phyloP scores from a whole-genome alignment of 345 rosid genomes.

The Capsella bursapastoris region DNA sequence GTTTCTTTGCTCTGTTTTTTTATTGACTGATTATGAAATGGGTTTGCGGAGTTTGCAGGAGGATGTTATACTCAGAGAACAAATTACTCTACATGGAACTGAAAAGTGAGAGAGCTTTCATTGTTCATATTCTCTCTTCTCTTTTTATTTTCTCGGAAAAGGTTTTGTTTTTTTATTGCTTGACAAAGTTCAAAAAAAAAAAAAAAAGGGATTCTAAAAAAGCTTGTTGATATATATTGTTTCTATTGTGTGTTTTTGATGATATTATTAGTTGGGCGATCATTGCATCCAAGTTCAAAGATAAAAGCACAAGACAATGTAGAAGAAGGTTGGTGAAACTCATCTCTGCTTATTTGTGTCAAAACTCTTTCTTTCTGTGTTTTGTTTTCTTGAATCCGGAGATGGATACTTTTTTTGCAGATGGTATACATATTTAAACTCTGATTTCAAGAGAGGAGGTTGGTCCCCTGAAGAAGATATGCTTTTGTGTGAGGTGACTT shows the following conservation, averaged over 20 bases:
- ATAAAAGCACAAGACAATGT: constrained; percentile 95
- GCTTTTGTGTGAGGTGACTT: constrained; percentile 84
- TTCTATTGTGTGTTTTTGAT: constrained; percentile 17
- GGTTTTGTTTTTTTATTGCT: not conserved
- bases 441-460: constrained; percentile 97
- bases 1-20: constrained; percentile 31
- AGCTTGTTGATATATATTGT: not conserved
- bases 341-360: not conserved
- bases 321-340: constrained; percentile 70
- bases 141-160: constrained; percentile 1
- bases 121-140: constrained; percentile 5
- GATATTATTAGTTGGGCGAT: constrained; percentile 80
- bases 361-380: constrained; percentile 3
- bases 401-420: constrained; percentile 45
- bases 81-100: constrained; percentile 85
- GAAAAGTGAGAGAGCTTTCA: constrained; percentile 71
- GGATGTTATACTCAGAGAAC: constrained; percentile 84
- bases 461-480: constrained; percentile 97
- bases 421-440: constrained; percentile 95
- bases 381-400: not conserved
- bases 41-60: constrained; percentile 64
- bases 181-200: not conserved
- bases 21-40: constrained; percentile 27
- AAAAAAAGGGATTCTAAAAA: constrained; percentile 1
- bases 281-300: constrained; percentile 92